Evolutionary conservation across 2,329 filamentous ascomycete genomes (phyloP), one percentile per base, ranked within the genome.

Genomic region (Calonectria montana): DNA sequence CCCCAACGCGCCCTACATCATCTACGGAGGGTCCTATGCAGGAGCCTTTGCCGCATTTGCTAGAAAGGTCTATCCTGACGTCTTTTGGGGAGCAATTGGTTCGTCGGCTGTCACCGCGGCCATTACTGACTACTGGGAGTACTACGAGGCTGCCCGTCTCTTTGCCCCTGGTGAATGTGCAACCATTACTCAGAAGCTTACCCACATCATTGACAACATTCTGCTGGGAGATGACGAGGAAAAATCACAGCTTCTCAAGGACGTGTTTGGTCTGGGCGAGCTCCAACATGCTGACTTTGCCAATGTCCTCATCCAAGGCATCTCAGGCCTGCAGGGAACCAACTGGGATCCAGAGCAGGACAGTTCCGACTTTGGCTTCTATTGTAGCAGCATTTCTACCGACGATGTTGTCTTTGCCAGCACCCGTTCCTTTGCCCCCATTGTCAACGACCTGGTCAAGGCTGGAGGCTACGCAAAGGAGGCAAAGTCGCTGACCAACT

Each of bases 11-110:
- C 90, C 94, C 0, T 97, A 92, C 84, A 92, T 97, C 70, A 91
- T 91, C 0, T 97, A 97, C 73, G 95, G 95, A 2, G 94, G 94
- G 1, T 95, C 93, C 0, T 97, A 97, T 79, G 94, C 94, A 0
- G 95, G 95, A 2, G 92, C 92, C 0, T 93, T 96, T 75, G 93
- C 91, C 12, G 94, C 95, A 0, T 93, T 97, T 76, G 83, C 95
- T 43, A 91, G 94, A 37, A 91, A 93, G 70, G 81, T 92, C 18
- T 97, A 97, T 80, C 94, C 95, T 0, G 91, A 96, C 37, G 84
- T 93, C 9, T 97, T 93, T 83, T 96, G 90, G 88, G 95, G 90
- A 9, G 90, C 92, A 5, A 96, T 97, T 62, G 92, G 93, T 0
- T 95, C 93, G 0, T 96, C 94, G 0, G 95, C 93, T 0, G 94